Evolutionary conservation across 2,329 filamentous ascomycete species (phyloP).

Genomic region (Phaeomoniella chlamydospora): DNA sequence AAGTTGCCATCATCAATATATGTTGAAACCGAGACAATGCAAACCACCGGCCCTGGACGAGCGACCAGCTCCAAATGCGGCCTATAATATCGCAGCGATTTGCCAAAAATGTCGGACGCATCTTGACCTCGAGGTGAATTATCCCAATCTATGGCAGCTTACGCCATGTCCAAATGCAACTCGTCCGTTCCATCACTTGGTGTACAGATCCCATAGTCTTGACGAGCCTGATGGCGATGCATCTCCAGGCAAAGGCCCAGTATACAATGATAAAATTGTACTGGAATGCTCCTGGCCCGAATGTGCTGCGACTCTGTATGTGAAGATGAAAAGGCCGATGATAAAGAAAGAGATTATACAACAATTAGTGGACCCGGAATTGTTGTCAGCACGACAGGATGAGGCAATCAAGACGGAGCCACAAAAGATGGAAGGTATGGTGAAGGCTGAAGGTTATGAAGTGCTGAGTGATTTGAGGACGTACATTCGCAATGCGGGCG

Average conservation of each 20-base stretch:
- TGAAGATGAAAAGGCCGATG: constrained; percentile 38
- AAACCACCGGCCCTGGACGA: constrained; percentile 26
- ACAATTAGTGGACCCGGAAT: constrained; percentile 37
- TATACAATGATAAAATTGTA: neutral
- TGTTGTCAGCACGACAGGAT: constrained; percentile 38
- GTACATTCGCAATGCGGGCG: constrained; percentile 46
- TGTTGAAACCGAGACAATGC: constrained; percentile 41
- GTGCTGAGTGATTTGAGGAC: constrained; percentile 41
- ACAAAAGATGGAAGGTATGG: constrained; percentile 37
- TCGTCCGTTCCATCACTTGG: constrained; percentile 49
- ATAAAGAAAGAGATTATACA: constrained; percentile 32
- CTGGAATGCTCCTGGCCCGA: constrained; percentile 46
- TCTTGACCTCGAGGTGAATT: constrained; percentile 42
- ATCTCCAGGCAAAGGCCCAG: neutral
- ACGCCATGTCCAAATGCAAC: constrained; percentile 31
- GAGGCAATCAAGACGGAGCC: constrained; percentile 35
- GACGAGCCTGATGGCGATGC: neutral
- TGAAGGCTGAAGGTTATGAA: constrained; percentile 35
- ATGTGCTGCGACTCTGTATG: constrained; percentile 39
- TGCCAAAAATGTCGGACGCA: constrained; percentile 50
- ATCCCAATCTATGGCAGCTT: constrained; percentile 22
- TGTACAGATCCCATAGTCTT: constrained; percentile 13
- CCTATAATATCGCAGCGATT: constrained; percentile 44
- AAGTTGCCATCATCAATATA: constrained; percentile 46
- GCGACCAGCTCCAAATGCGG: constrained; percentile 23